Evolutionary conservation across 179 eudicot genomes (phyloP).

Genomic region (Amaranthus tricolor): DNA sequence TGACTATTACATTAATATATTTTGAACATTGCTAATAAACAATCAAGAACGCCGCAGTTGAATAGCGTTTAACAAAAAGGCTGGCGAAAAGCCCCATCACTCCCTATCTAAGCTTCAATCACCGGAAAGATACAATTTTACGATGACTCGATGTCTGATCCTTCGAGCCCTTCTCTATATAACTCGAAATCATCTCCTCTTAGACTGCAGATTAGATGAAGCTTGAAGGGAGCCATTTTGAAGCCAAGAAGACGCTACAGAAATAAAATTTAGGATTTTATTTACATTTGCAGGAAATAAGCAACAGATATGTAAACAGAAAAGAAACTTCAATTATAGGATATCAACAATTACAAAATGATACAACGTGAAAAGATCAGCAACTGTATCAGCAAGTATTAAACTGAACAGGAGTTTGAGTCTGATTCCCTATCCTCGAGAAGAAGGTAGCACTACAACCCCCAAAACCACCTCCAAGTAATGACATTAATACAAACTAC

Average conservation of each 20-base stretch:
- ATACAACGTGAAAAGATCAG: background rate
- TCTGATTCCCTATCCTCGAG: too few species aligned
- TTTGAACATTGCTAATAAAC: too few species aligned
- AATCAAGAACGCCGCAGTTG: too few species aligned
- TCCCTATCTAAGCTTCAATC: constrained; percentile 1
- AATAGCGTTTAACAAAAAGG: background rate
- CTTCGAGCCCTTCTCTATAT: constrained; percentile 61
- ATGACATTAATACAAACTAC: too few species aligned
- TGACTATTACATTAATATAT: too few species aligned
- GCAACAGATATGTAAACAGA: background rate
- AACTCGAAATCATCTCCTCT: constrained; percentile 66
- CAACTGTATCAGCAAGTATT: background rate
- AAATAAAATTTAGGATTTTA: background rate
- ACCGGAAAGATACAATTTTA: constrained; percentile 19
- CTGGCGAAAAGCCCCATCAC: background rate
- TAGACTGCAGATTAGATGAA: constrained; percentile 67
- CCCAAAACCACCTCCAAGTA: too few species aligned
- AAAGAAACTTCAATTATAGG: background rate
- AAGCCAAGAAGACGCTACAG: constrained; percentile 69
- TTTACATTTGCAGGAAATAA: background rate
- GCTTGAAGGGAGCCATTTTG: constrained; percentile 74
- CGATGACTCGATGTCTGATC: constrained; percentile 66
- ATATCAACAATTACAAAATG: background rate
- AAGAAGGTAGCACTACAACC: too few species aligned
- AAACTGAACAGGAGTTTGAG: too few species aligned